These are phyloP conservation scores for Cystoderma amianthinum DNA, from an alignment of 768 basidiomycete genomes.

Conservation along the genomic window DNA sequence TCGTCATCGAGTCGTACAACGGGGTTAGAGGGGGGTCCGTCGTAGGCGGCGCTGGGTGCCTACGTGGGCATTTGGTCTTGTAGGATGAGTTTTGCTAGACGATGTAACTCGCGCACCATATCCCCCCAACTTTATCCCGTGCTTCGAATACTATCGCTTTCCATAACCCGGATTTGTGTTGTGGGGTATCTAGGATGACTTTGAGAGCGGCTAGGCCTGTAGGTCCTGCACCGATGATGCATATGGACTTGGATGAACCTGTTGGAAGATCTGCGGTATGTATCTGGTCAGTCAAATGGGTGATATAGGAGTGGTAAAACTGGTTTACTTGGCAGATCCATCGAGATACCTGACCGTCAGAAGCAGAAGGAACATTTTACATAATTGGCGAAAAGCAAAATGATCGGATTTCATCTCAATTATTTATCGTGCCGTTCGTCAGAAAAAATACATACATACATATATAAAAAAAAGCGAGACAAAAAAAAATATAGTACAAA, in stretches of 20 bases:
- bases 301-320: no score
- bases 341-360: no score
- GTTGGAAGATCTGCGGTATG: slow-evolving; percentile 8
- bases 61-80: slow-evolving; percentile 47
- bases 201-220: slow-evolving; percentile 68
- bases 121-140: slow-evolving; percentile 59
- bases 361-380: no score
- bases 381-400: no score
- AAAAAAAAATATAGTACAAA: no score
- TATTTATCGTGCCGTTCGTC: no score
- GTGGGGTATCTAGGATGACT: slow-evolving; percentile 48
- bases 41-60: slow-evolving; percentile 21
- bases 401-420: no score
- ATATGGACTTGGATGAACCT: slow-evolving; percentile 32
- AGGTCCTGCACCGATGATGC: slow-evolving; percentile 74
- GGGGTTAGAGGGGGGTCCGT: slow-evolving; percentile 57
- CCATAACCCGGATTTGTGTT: slow-evolving; percentile 60
- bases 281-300: no score
- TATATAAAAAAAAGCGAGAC: no score
- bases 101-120: slow-evolving; percentile 49
- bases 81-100: background rate
- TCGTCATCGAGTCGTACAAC: slow-evolving; percentile 75
- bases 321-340: no score
- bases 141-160: slow-evolving; percentile 56
- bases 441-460: no score